Percentiles rank a stretch among this genome's conserved stretches.
These are phyloP conservation scores for Zelopaecilomyces penicillatus DNA, from an alignment of 2,329 filamentous ascomycete genomes.

Conservation along the genomic window DNA sequence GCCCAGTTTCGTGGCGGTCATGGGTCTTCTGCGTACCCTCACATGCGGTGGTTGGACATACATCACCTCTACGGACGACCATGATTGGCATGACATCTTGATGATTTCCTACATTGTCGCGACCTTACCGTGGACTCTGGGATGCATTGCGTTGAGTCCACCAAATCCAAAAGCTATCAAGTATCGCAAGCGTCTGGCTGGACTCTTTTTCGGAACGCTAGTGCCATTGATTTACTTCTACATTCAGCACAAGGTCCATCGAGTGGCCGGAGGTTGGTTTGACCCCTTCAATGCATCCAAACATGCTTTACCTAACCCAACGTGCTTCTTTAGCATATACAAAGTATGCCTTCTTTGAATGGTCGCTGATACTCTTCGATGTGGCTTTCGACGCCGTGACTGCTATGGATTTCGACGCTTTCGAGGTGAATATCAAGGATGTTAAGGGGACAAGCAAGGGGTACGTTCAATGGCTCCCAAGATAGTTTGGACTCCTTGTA, in stretches of 20 bases:
- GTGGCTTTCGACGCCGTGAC: slow-evolving; percentile 95
- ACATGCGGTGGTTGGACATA: slow-evolving; percentile 98
- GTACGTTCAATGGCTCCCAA: slow-evolving; percentile 96
- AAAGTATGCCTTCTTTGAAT: slow-evolving; percentile 96
- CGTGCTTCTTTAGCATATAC: slow-evolving; percentile 66
- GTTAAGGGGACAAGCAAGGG: slow-evolving; percentile 87
- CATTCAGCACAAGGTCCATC: slow-evolving; percentile 97
- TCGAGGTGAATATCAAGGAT: slow-evolving; percentile 84
- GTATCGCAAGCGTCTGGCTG: slow-evolving; percentile 78
- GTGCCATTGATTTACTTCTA: slow-evolving; percentile 93
- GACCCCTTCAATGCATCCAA: not conserved
- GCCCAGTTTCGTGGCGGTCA: slow-evolving; percentile 70
- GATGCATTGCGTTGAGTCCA: slow-evolving; percentile 81
- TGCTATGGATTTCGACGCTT: slow-evolving; percentile 78
- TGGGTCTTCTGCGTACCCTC: slow-evolving; percentile 79
- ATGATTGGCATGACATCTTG: slow-evolving; percentile 97
- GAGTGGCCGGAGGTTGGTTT: slow-evolving; percentile 75
- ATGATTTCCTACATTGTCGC: slow-evolving; percentile 98
- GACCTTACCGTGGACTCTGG: slow-evolving; percentile 89
- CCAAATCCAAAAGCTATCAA: slow-evolving; percentile 74
- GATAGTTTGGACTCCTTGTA: slow-evolving; percentile 46
- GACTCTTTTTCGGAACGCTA: slow-evolving; percentile 81
- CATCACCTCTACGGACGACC: slow-evolving; percentile 94
- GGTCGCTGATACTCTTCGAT: slow-evolving; percentile 89
- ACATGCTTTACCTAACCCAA: slow-evolving; percentile 3